Base-by-base conservation (phyloP, 2,329 filamentous ascomycete species). In the Penicillium brasilianum region DNA sequence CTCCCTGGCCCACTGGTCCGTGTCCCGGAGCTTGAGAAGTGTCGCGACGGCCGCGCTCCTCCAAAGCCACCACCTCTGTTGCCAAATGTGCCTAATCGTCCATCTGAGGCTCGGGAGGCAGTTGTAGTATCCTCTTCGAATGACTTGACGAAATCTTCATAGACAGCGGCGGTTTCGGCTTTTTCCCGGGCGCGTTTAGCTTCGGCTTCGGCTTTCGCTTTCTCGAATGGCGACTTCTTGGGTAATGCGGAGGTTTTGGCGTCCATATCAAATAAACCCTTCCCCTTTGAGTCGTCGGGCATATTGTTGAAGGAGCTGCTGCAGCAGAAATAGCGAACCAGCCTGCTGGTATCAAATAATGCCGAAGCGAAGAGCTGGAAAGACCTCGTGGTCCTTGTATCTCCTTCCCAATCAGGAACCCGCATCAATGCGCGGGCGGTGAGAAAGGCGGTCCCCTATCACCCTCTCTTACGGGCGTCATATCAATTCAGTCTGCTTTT, bases 191-290 rank as follows among this genome's bases (percentile, higher is more conserved):
- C 85, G 61, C 91, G 88, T 80, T 97, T 97, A 25, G 92, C 92
- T 81, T 96, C 92, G 59, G 91, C 91, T 75, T 96, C 92, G 61
- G 91, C 91, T 76, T 91, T 92, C 76, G 96, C 91, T 69, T 89
- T 89, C 79, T 97, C 93, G 75, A 96, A 97, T 28, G 90, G 84
- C 20, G 92, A 96, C 74, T 95, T 91, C 78, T 93, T 95, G 63
- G 88, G 85, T 0, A 91, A 88, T 52, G 91, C 91, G 58, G 90
- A 87, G 54, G 95, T 87, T 77, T 96, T 96, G 55, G 88, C 85
- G 59, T 89, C 86, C 61, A 91, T 83, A 70, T 92, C 87, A 14
- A 91, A 89, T 71, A 94, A 93, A 1, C 61, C 68, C 58, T 77
- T 78, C 6, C 67, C 57, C 63, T 77, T 79, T 10, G 66, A 59